Evolutionary conservation across 306 rosid species (phyloP).

Genomic region (Nissolia schottii): DNA sequence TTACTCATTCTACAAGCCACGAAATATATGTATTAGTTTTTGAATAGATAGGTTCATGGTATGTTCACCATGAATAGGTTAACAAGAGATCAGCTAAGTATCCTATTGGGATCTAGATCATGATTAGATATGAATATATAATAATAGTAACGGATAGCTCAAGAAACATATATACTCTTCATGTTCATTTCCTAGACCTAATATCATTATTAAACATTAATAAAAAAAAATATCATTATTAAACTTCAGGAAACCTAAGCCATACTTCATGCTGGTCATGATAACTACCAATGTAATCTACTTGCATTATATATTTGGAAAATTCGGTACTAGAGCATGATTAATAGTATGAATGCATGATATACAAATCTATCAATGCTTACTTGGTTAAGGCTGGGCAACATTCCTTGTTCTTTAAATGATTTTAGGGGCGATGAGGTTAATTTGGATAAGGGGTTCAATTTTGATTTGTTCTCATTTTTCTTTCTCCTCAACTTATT

Average conservation of each 20-base stretch:
- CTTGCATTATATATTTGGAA: neutral
- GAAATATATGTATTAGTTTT: neutral
- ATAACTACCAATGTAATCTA: constrained; percentile 10
- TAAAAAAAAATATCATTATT: constrained; percentile 6
- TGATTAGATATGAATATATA: constrained; percentile 13
- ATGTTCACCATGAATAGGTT: neutral
- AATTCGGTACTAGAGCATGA: neutral
- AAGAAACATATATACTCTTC: constrained; percentile 9
- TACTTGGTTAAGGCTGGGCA: too few relatives aligned
- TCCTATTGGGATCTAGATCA: neutral
- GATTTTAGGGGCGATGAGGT: too few relatives aligned
- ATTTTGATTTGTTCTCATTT: too few relatives aligned
- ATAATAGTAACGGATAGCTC: neutral
- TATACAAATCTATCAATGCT: too few relatives aligned
- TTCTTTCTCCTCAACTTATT: too few relatives aligned
- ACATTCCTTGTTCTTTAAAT: too few relatives aligned
- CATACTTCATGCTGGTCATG: constrained; percentile 27
- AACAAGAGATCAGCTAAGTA: neutral
- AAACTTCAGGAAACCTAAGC: neutral
- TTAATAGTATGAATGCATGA: too few relatives aligned
- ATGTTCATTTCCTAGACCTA: neutral
- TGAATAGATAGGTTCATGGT: neutral
- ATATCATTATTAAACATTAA: constrained; percentile 10
- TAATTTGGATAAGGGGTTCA: too few relatives aligned
- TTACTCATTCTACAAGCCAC: constrained; percentile 5